phyloP scores from a whole-genome alignment of 805 yeast genomes.

The Candida insectalens region DNA sequence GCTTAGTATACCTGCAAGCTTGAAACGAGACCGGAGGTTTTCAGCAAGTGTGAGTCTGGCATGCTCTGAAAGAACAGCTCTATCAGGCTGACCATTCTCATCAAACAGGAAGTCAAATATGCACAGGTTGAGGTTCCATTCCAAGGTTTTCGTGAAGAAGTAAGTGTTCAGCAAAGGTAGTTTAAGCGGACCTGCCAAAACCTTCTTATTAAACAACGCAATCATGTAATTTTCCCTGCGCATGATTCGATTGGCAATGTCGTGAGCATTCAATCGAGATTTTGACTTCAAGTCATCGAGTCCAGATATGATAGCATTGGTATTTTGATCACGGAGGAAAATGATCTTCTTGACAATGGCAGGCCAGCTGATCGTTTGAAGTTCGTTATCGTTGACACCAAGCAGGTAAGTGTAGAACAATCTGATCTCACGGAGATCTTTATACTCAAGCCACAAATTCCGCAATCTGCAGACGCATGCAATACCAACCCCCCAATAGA shows the following conservation, averaged over 20 bases:
- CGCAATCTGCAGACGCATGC: conserved; percentile 42
- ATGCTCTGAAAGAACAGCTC: conserved; percentile 57
- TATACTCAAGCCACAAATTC: conserved; percentile 52
- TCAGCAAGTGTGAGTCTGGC: conserved; percentile 57
- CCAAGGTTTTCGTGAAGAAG: conserved; percentile 74
- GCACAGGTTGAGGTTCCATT: conserved; percentile 90
- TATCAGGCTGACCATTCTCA: conserved; percentile 71
- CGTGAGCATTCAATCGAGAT: conserved; percentile 79
- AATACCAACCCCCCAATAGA: conserved; percentile 50
- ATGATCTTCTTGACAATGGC: conserved; percentile 69
- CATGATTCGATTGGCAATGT: conserved; percentile 92
- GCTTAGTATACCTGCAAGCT: conserved; percentile 80
- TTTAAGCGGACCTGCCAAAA: conserved; percentile 58
- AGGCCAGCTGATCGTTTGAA: conserved; percentile 92
- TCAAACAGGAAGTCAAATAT: conserved; percentile 80
- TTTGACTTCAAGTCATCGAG: conserved; percentile 55
- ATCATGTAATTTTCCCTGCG: conserved; percentile 89
- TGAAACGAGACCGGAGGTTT: conserved; percentile 70
- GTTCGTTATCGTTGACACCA: conserved; percentile 65
- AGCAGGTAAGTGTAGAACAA: conserved; percentile 69
- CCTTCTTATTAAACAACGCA: conserved; percentile 73
- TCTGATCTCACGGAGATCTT: conserved; percentile 61
- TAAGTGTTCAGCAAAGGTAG: conserved; percentile 18
- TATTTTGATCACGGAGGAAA: conserved; percentile 70
- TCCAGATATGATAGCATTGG: conserved; percentile 59